Percentiles rank a stretch among this genome's conserved stretches.
These are phyloP conservation scores for Saccharomyces kudriavzevii DNA, from an alignment of 805 yeast species.

Conservation along the genomic window DNA sequence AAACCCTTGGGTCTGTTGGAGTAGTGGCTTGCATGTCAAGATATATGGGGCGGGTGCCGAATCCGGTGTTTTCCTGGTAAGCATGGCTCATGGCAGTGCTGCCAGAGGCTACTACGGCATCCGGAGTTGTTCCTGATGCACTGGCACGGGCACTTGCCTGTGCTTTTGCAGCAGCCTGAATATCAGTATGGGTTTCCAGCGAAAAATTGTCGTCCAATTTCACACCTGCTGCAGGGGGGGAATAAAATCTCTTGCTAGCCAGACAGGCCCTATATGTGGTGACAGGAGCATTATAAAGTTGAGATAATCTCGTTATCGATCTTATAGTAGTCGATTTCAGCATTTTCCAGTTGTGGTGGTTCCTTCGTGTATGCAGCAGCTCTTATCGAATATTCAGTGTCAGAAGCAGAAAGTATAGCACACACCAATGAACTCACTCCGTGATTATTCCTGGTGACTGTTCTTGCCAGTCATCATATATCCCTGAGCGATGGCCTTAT, in stretches of 20 bases:
- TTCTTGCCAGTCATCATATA: background rate
- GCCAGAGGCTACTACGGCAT: conserved; percentile 19
- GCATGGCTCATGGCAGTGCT: conserved; percentile 33
- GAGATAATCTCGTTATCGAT: conserved; percentile 2
- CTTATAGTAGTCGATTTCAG: conserved; percentile 3
- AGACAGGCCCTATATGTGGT: background rate
- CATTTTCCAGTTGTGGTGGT: conserved; percentile 1
- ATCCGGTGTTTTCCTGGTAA: conserved; percentile 33
- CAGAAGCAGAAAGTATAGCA: background rate
- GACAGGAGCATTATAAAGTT: background rate
- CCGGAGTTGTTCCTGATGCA: conserved; percentile 8
- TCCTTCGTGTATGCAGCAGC: background rate
- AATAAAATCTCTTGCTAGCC: conserved; percentile 3
- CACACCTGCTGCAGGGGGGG: conserved; percentile 21
- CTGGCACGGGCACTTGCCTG: conserved; percentile 22
- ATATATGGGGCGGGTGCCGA: conserved; percentile 84
- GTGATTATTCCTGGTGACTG: background rate
- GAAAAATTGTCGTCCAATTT: conserved; percentile 21
- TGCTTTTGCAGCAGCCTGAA: conserved; percentile 26
- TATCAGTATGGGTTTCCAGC: conserved; percentile 29
- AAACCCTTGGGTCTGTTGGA: conserved; percentile 93
- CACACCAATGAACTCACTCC: background rate
- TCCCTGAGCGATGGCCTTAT: background rate
- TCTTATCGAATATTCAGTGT: background rate
- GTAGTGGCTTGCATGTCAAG: conserved; percentile 98